Percentiles rank a stretch among this genome's conserved stretches.
Conservation (phyloP, 495 filamentous ascomycete species). For the Penicillium verhagenii region DNA sequence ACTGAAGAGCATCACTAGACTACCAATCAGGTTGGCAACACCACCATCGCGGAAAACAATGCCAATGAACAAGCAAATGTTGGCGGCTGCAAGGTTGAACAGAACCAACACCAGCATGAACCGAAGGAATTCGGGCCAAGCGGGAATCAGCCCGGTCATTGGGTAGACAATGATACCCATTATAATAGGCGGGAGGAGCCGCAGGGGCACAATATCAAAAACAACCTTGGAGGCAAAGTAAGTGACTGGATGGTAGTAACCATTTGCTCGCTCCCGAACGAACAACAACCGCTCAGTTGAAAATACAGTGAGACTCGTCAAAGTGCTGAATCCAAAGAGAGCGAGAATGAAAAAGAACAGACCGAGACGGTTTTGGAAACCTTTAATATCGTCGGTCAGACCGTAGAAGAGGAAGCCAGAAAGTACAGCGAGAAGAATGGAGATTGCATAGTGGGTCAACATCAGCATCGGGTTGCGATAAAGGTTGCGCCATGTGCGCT, state of each 20-base stretch:
- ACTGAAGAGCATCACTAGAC: conserved; percentile 96
- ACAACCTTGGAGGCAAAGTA: conserved; percentile 94
- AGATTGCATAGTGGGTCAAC: conserved; percentile 99
- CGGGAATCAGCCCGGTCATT: conserved; percentile 91
- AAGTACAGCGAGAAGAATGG: conserved; percentile 89
- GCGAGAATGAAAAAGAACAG: conserved; percentile 97
- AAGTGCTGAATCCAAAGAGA: conserved; percentile 92
- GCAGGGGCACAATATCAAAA: conserved; percentile 91
- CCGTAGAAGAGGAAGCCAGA: conserved; percentile 97
- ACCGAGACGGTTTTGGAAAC: conserved; percentile 98
- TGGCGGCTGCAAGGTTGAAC: conserved; percentile 92
- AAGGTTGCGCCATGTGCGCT: conserved; percentile 93
- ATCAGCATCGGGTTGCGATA: conserved; percentile 98
- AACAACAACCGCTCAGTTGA: conserved; percentile 89
- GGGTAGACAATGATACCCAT: conserved; percentile 98
- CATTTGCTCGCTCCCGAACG: conserved; percentile 91
- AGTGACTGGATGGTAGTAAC: conserved; percentile 96
- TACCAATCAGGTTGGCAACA: conserved; percentile 94
- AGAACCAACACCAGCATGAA: conserved; percentile 91
- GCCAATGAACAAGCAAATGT: conserved; percentile 93
- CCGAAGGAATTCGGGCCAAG: conserved; percentile 80
- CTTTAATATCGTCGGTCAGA: conserved; percentile 89
- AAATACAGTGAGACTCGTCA: conserved; percentile 92
- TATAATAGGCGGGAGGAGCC: conserved; percentile 92
- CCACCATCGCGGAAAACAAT: conserved; percentile 88